These are phyloP conservation scores for Nitzschia palea DNA, from an alignment of 108 stramenopile species.

Conservation along the genomic window DNA sequence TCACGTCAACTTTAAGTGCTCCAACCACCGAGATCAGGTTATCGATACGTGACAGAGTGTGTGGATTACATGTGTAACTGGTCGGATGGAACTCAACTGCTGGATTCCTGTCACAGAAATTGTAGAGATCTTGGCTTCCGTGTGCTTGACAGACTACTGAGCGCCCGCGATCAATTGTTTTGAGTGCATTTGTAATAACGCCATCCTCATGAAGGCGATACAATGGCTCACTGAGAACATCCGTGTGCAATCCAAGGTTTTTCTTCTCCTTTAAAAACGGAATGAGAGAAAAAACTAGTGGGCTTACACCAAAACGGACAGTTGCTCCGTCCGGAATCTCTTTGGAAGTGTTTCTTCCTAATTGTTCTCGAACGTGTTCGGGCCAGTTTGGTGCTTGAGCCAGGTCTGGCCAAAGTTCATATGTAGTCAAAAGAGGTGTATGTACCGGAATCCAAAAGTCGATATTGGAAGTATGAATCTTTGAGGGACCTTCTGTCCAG, in stretches of 20 bases:
- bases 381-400: background rate
- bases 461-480: conserved; percentile 15
- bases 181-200: conserved; percentile 33
- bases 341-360: conserved; percentile 28
- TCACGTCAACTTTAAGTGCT: conserved; percentile 39
- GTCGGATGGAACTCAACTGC: conserved; percentile 34
- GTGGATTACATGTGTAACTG: conserved; percentile 22
- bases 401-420: conserved; percentile 30
- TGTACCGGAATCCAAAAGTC: conserved; percentile 33
- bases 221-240: conserved; percentile 21
- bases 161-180: conserved; percentile 34
- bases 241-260: conserved; percentile 40
- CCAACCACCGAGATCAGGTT: conserved; percentile 33
- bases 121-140: conserved; percentile 31
- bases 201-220: conserved; percentile 25
- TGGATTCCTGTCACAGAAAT: conserved; percentile 40
- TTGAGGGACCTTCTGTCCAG: conserved; percentile 41
- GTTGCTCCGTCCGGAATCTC: conserved; percentile 41
- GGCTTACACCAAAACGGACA: conserved; percentile 28
- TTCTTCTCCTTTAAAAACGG: conserved; percentile 24
- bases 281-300: conserved; percentile 11
- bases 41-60: conserved; percentile 31
- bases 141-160: conserved; percentile 36
- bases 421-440: conserved; percentile 27
- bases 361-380: conserved; percentile 16